Percentiles rank a stretch among this genome's conserved stretches.
phyloP scores from a whole-genome alignment of 1,284 basidiomycete genomes.

The Rhodotorula sp. region DNA sequence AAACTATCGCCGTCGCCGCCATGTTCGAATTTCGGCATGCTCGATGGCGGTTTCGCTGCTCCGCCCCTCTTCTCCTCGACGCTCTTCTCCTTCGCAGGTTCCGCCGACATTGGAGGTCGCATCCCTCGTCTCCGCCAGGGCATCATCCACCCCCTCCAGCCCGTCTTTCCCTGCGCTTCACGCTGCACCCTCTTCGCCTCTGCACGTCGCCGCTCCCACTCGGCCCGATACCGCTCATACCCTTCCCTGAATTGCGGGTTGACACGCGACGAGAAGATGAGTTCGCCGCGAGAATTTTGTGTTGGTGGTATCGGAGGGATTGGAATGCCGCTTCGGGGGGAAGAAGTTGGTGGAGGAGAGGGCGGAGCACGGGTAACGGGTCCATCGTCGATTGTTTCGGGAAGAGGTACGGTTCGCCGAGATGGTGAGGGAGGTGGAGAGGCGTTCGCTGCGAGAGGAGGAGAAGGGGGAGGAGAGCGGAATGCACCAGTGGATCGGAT shows the following conservation, averaged over 20 bases:
- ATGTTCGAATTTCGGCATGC: background rate
- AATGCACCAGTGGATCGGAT: constrained; percentile 11
- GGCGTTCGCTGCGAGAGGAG: constrained; percentile 1
- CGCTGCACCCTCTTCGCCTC: constrained; percentile 8
- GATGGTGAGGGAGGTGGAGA: background rate
- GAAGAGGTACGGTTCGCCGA: background rate
- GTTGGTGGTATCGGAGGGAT: constrained; percentile 85
- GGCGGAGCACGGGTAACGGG: background rate
- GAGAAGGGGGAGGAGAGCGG: constrained; percentile 20
- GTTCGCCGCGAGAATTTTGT: constrained; percentile 85
- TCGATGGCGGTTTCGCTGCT: background rate
- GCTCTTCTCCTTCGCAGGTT: background rate
- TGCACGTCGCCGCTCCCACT: constrained; percentile 68
- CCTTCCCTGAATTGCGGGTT: constrained; percentile 78
- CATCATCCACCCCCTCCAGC: background rate
- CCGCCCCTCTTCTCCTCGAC: background rate
- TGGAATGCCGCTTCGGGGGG: constrained; percentile 48
- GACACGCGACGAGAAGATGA: constrained; percentile 90
- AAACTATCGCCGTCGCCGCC: background rate
- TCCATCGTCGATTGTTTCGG: too few relatives aligned
- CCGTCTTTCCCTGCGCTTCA: background rate
- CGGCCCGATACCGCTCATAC: constrained; percentile 86
- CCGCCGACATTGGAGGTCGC: background rate
- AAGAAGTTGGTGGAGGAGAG: background rate
- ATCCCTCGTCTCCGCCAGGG: background rate